Evolutionary conservation across 2,329 filamentous ascomycete genomes (phyloP), one percentile per base, ranked within the genome.

Genomic region (Tolypocladium album): DNA sequence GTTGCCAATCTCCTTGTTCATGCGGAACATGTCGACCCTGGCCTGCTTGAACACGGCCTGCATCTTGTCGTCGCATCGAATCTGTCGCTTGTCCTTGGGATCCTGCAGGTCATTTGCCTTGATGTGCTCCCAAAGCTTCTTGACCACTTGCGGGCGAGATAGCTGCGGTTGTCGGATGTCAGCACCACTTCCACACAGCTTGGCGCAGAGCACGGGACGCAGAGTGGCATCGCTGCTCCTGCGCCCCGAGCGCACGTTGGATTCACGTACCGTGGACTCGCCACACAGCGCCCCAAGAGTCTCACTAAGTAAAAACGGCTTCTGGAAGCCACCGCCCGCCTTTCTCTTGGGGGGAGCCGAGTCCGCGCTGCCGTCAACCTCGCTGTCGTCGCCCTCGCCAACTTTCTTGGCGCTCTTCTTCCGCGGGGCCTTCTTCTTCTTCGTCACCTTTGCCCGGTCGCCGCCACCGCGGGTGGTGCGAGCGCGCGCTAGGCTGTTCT

Each of bases 21-120:
- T 97, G 66, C 91, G 92, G 75, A 99, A 99, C 94, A 99, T 99
- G 75, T 97, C 91, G 57, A 99, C 89, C 69, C 84, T 89, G 68
- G 92, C 85, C 69, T 89, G 84, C 74, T 96, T 96, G 78, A 99
- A 99, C 9, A 99, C 89, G 8, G 89, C 88, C 62, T 90, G 87
- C 88, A 99, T 88, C 66, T 85, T 86, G 31, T 96, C 90, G 74
- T 99, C 94, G 76, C 94, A 99, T 36, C 85, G 79, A 64, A 99
- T 99, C 67, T 96, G 91, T 27, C 94, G 89, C 73, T 92, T 93
- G 77, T 99, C 93, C 64, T 74, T 85, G 0, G 92, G 93, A 66
- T 97, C 92, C 74, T 99, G 94, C 7, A 99, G 85, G 47, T 92
- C 83, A 65, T 92, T 87, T 61, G 81, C 85, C 69, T 95, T 96